A percentile compares a stretch with the other conserved stretches of the same genome.
These are phyloP conservation scores for Russula lepida DNA, from an alignment of 768 basidiomycete species.

Conservation along the genomic window DNA sequence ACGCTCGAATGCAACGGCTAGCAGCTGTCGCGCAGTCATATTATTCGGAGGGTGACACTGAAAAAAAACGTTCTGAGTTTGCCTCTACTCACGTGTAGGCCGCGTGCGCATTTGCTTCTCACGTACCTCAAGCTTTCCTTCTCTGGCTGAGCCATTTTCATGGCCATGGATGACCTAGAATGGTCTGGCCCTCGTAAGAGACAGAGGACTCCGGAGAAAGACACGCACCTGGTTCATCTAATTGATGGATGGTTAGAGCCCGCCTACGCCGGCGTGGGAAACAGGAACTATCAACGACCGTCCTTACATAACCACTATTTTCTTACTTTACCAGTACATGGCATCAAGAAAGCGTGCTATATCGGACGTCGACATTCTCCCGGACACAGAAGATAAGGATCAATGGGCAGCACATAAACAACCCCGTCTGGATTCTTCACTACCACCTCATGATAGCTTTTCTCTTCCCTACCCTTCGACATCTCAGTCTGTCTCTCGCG, in stretches of 20 bases:
- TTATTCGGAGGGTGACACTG: not conserved
- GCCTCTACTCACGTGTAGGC: not conserved
- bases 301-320: not conserved
- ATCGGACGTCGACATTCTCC: not conserved
- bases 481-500: slow-evolving; percentile 9
- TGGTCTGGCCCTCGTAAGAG: not conserved
- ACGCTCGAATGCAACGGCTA: not conserved
- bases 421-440: not conserved
- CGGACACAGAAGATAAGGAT: not conserved
- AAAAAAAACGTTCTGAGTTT: not conserved
- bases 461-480: slow-evolving; percentile 22
- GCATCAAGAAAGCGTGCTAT: slow-evolving; percentile 10
- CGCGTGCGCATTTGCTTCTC: not conserved
- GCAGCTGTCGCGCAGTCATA: not conserved
- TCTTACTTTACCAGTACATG: not conserved
- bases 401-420: not conserved
- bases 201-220: not conserved
- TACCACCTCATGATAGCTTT: not conserved
- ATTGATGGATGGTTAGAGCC: too few relatives aligned
- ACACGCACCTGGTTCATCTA: not conserved
- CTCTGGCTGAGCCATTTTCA: not conserved
- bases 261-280: not conserved
- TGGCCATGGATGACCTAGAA: not conserved
- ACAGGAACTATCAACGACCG: not conserved
- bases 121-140: not conserved